A percentile compares a stretch with the other conserved stretches of the same genome.
Conservation (phyloP, 352 stramenopile species). For the Phytophthora hybrid region DNA sequence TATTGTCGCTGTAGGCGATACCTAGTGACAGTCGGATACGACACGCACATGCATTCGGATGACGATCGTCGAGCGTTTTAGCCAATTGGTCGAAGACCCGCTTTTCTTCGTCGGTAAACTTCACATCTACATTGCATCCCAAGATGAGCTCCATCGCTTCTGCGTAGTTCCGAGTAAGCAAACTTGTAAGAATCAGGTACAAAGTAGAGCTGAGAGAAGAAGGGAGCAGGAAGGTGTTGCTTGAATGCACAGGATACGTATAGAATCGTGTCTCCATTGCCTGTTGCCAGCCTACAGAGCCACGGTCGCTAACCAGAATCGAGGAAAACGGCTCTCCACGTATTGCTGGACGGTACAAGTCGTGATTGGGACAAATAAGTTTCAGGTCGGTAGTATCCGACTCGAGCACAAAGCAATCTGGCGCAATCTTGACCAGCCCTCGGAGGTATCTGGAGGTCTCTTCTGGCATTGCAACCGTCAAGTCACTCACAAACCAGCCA, state of each 20-base stretch:
- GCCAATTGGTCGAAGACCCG: conserved; percentile 97
- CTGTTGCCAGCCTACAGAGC: conserved; percentile 85
- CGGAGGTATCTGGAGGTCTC: conserved; percentile 61
- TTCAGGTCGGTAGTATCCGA: conserved; percentile 84
- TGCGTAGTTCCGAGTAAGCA: conserved; percentile 95
- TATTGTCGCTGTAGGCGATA: conserved; percentile 92
- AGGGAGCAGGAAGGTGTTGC: conserved; percentile 94
- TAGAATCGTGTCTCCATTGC: conserved; percentile 95
- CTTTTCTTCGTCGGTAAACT: conserved; percentile 95
- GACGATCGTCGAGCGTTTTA: conserved; percentile 95
- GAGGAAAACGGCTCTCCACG: conserved; percentile 83
- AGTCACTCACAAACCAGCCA: conserved; percentile 85
- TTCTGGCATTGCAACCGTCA: conserved; percentile 50
- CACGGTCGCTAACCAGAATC: conserved; percentile 79
- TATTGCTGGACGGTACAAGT: conserved; percentile 82
- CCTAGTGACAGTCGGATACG: conserved; percentile 90
- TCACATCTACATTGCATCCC: conserved; percentile 96
- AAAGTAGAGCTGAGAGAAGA: conserved; percentile 97
- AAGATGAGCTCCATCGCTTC: conserved; percentile 97
- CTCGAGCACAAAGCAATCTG: conserved; percentile 77
- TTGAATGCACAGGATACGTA: conserved; percentile 98
- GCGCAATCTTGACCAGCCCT: conserved; percentile 54
- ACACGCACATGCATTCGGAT: conserved; percentile 96
- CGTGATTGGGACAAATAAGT: conserved; percentile 84
- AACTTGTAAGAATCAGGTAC: conserved; percentile 98